Base-by-base conservation (phyloP, 345 rosid species). In the Linum usitatissimum region DNA sequence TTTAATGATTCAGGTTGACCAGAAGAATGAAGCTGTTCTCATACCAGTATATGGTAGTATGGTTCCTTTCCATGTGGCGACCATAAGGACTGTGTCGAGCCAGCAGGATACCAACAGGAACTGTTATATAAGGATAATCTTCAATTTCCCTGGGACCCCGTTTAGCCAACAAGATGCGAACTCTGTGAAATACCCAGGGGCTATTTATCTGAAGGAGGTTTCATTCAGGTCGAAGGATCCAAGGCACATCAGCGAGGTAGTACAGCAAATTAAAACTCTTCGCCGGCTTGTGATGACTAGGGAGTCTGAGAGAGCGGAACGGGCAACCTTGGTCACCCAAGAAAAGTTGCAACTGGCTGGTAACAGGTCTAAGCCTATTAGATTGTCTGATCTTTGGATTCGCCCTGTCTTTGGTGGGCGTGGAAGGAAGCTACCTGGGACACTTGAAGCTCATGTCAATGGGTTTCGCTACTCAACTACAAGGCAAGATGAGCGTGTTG, bases 51-150 rank as follows among this genome's bases (percentile, higher is more conserved):
- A 87, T 63, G 99, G 97, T 19, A 83, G 81, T 65, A 86, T 93
- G 86, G 88, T 86, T 14, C 97, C 99, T 1, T 90, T 90, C 76
- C 99, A 90, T 76, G 94, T 90, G 18, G 88, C 91, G 31, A 84
- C 96, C 4, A 80, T 90, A 65, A 87, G 85, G 80, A 93, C 88
- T 55, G 97, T 84, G 58, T 87, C 96, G 30, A 84, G 91, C 76
- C 93, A 90, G 84, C 88, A 86, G 68, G 99, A 87, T 75, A 81
- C 86, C 17, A 87, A 86, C 68, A 74, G 96, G 17, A 85, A 71
- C 34, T 84, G 87, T 79, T 93, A 86, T 68, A 90, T 93, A 60
- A 84, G 96, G 38, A 83, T 93, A 49, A 87, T 86, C 28, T 93
- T 90, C 65, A 83, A 79, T 66, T 84, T 90, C 45, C 97, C 97